Conservation (phyloP, 805 yeast species). For the Metschnikowia dekortorum region DNA sequence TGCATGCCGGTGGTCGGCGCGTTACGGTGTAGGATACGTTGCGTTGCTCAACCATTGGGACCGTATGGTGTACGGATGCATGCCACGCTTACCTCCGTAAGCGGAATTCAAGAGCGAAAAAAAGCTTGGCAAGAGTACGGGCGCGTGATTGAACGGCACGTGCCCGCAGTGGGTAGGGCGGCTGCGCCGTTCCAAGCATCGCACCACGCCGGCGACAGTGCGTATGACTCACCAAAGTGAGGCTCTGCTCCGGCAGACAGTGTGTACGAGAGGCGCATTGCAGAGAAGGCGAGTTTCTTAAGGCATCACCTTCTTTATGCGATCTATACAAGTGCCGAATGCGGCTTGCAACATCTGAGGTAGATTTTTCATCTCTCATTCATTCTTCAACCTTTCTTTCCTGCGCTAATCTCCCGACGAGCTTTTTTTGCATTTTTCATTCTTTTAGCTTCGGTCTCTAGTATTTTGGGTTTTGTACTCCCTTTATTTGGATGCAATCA, state of each 20-base stretch:
- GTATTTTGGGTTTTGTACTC: no score
- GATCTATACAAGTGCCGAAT: background rate
- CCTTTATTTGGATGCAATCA: background rate
- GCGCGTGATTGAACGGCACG: background rate
- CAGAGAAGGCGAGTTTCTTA: background rate
- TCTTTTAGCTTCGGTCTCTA: no score
- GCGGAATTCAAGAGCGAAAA: background rate
- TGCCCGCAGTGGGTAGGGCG: background rate
- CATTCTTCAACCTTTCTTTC: background rate
- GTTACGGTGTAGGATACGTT: no score
- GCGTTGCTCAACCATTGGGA: no score
- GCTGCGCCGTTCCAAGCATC: slow-evolving; percentile 1
- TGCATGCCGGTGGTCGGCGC: no score
- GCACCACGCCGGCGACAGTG: slow-evolving; percentile 1
- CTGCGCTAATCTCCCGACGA: background rate
- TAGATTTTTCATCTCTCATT: background rate
- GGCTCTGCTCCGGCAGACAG: background rate
- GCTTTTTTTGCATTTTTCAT: background rate
- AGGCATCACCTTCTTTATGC: slow-evolving; percentile 4
- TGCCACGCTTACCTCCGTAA: background rate
- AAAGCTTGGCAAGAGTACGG: background rate
- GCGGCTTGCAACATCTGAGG: background rate
- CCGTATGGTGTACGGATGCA: background rate
- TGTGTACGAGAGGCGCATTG: background rate
- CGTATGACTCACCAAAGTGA: slow-evolving; percentile 1